These are phyloP conservation scores for Xylaria longipes DNA, from an alignment of 495 filamentous ascomycete species.

Conservation along the genomic window DNA sequence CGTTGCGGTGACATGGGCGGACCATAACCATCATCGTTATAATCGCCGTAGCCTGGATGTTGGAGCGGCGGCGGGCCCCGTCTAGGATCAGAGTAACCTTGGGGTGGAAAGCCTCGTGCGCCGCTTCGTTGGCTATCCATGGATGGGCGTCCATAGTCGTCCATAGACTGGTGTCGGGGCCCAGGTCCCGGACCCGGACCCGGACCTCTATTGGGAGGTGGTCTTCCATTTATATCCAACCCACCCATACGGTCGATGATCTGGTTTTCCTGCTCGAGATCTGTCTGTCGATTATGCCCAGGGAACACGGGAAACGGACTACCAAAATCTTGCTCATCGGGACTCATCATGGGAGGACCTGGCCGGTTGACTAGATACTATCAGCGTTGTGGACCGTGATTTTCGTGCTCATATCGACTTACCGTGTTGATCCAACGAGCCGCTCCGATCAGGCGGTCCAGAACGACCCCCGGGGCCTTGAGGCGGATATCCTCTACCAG, in stretches of 20 bases:
- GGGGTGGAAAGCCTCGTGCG: constrained; percentile 43
- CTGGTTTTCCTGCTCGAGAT: constrained; percentile 51
- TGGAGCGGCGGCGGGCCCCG: constrained; percentile 46
- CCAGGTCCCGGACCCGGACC: constrained; percentile 42
- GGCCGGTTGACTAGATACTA: constrained; percentile 37
- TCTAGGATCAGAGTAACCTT: constrained; percentile 50
- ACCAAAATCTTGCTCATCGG: constrained; percentile 63
- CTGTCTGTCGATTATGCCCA: constrained; percentile 54
- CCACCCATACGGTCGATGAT: constrained; percentile 62
- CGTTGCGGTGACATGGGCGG: constrained; percentile 36
- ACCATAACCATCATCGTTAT: constrained; percentile 43
- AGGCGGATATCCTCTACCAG: constrained; percentile 50
- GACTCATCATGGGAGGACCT: constrained; percentile 43
- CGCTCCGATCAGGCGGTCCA: constrained; percentile 44
- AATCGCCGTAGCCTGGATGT: constrained; percentile 45
- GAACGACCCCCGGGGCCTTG: constrained; percentile 47
- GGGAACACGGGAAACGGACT: constrained; percentile 74
- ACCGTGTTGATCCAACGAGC: constrained; percentile 44
- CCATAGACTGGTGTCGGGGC: constrained; percentile 40
- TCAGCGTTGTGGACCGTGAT: constrained; percentile 22
- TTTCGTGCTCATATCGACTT: constrained; percentile 23
- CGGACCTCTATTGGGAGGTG: constrained; percentile 43
- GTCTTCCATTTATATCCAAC: constrained; percentile 62
- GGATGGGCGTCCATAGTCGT: constrained; percentile 42
- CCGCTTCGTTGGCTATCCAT: constrained; percentile 45